Conservation (phyloP, 177 flowering plant species). For the Vitis hybrid region DNA sequence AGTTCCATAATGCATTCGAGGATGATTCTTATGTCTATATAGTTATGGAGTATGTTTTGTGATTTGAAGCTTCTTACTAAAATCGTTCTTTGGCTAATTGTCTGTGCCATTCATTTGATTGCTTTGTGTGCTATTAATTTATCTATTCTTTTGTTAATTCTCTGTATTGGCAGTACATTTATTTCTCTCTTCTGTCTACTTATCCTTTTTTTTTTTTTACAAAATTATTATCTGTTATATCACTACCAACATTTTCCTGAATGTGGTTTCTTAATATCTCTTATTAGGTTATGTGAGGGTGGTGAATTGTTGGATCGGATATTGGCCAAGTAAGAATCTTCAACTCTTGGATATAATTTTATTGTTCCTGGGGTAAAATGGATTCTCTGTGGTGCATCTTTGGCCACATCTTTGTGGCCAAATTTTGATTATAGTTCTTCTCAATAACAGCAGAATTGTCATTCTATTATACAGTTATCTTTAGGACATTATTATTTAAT, state of each 20-base stretch:
- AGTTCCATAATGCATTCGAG: constrained; percentile 87
- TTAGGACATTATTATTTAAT: neutral
- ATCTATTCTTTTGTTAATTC: too few relatives aligned
- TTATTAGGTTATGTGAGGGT: constrained; percentile 90
- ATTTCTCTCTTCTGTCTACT: neutral
- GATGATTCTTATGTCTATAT: constrained; percentile 87
- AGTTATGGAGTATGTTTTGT: constrained; percentile 87
- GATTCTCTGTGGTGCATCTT: neutral
- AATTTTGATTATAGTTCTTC: neutral
- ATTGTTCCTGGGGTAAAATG: neutral
- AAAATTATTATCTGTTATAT: neutral
- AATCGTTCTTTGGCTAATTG: neutral
- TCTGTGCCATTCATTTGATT: neutral
- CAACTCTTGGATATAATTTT: neutral
- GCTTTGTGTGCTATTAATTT: neutral
- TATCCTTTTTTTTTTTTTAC: neutral
- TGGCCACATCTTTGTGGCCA: neutral
- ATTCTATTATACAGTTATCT: neutral
- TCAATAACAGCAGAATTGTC: neutral
- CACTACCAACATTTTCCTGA: neutral
- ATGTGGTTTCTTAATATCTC: neutral
- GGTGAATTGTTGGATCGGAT: constrained; percentile 96
- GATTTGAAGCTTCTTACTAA: neutral
- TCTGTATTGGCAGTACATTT: too few relatives aligned
- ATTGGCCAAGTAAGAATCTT: constrained; percentile 73